Evolutionary conservation across 1,139 yeast genomes (phyloP), one percentile per base, ranked within the genome.

Genomic region (Yamadazyma sp.): DNA sequence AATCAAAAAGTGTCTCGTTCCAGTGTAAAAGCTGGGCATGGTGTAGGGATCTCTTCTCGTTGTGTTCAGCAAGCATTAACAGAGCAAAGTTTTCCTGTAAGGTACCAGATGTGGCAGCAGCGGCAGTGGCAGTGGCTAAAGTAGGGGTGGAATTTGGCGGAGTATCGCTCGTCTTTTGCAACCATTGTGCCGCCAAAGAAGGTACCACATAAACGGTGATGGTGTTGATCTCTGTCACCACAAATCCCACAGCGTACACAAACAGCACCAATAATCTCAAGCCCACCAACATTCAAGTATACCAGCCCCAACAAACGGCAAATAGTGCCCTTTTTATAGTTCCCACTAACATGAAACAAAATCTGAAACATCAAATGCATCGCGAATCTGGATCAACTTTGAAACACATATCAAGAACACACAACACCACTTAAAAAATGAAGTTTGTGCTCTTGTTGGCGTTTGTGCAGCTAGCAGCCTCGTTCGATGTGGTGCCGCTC

Each of bases 1-100:
- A 68, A 6, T 61, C 50, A 32, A 48, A 61, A 22, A 62, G 53
- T 1, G 59, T 49, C 3, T 45, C 28, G 43, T 66, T 62, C 75
- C 75, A 69, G 0, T 42, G 36, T 33, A 69, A 47, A 4, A 46
- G 43, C 29, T 55, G 64, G 2, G 64, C 53, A 4, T 58, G 59
- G 41, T 69, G 75, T 7, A 56, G 38, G 1, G 44, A 42, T 32
- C 75, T 49, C 42, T 60, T 58, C 3, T 22, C 31, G 42, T 69
- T 69, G 50, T 67, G 73, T 4, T 46, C 48, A 4, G 44, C 42
- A 4, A 65, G 48, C 37, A 66, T 64, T 10, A 47, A 44, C 12
- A 40, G 38, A 12, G 65, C 61, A 46, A 63, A 63, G 1, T 42
- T 36, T 41, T 63, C 58, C 17, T 54, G 39, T 1, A n/a, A n/a